Base-by-base conservation (phyloP, 352 stramenopile species). In the Phytophthora gonapodyides region DNA sequence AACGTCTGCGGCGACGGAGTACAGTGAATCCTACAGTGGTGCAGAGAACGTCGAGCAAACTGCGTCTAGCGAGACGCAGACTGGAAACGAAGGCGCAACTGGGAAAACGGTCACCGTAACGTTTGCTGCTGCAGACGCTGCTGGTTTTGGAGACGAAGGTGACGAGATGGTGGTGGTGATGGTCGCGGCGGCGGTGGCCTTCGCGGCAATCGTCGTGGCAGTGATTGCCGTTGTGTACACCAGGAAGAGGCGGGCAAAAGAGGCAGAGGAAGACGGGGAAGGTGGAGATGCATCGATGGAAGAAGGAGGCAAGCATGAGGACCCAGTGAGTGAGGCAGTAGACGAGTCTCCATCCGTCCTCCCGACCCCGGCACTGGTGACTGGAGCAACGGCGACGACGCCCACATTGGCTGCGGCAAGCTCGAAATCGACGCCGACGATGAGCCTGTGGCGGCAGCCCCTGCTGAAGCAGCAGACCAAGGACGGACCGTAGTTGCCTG, bases 121-220 rank as follows among this genome's bases (percentile, higher is more conserved):
- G n/a, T 62, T 73, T 30, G 52, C 62, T 36, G 56, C 59, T 44
- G 42, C 24, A 40, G 55, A 63, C 37, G 31, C 12, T 36, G 37
- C 24, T 1, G 41, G 17, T 8, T 58, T 47, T 30, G 35, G 27
- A 35, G 53, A 33, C 7, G 16, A 62, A 19, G 64, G 59, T 27
- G 57, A 61, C 19, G 55, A 62, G 19, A 1, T 61, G 11, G 17
- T 67, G 48, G 42, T 48, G 7, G 47, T 52, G n/a, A 36, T 52
- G n/a, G 44, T 71, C 35, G 67, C 56, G 38, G 65, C 60, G 17
- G 52, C 35, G 31, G 48, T 57, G 31, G 65, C 65, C 2, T 64
- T 69, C 34, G 55, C 45, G 57, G 57, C 61, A 49, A 43, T 67
- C 19, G 44, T 69, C 17, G 47, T 69, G 43, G 59, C 48, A 38